A percentile compares a stretch with the other conserved stretches of the same genome.
These are phyloP conservation scores for Arthroderma uncinatum DNA, from an alignment of 2,329 filamentous ascomycete species.

Conservation along the genomic window DNA sequence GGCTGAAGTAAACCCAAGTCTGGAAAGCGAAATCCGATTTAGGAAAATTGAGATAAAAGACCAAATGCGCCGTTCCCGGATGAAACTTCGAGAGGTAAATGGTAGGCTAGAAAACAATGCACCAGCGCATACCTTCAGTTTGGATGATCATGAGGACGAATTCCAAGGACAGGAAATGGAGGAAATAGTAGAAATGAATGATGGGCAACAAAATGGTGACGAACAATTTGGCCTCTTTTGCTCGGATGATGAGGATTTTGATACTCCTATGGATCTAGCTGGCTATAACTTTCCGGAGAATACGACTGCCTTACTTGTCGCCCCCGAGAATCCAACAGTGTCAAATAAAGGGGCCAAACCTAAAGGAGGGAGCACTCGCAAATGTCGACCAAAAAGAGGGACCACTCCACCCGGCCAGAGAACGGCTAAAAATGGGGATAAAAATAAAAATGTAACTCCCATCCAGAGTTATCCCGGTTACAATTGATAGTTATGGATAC, in stretches of 20 bases:
- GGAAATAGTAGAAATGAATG: no score
- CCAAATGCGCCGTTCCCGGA: no score
- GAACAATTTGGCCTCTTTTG: not conserved
- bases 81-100: not conserved
- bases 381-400: not conserved
- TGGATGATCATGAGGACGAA: no score
- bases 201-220: not conserved
- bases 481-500: no score
- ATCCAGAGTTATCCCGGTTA: no score
- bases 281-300: not conserved
- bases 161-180: not conserved
- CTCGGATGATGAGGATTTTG: not conserved
- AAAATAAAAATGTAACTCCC: no score
- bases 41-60: slow-evolving; percentile 8
- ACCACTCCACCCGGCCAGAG: no score
- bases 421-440: no score
- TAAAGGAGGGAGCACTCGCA: not conserved
- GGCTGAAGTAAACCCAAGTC: slow-evolving; percentile 4
- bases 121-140: not conserved
- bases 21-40: slow-evolving; percentile 7
- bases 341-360: not conserved
- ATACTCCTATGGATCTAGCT: no score
- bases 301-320: not conserved
- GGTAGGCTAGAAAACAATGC: not conserved
- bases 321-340: not conserved